Evolutionary conservation across 305 asterid species (phyloP), one percentile per base, ranked within the genome.

Genomic region (Plantago rigida): DNA sequence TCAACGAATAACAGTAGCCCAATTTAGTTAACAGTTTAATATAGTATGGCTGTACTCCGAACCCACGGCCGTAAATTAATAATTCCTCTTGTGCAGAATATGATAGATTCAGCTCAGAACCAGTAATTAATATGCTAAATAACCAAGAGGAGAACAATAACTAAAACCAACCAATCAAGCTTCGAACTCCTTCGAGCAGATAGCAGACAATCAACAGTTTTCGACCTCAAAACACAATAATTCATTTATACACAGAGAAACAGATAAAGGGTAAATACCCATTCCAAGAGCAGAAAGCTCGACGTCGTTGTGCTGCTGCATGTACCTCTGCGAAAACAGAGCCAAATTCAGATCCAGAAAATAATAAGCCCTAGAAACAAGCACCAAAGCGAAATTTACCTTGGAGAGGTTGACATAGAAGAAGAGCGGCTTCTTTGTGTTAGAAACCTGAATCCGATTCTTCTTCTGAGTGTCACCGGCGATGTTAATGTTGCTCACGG

Each of bases 211-310:
- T 22, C 26, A 22, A 22, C 7, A 31, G 39, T 31, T 31, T 31
- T 31, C 52, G 0, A 17, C 5, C 26, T 56, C n/a, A 36, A 13
- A 0, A 36, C 49, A 57, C 39, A 57, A 39, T 6, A 15, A 7
- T 6, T 13, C 1, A 3, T 26, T 3, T 0, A 4, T 13, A 56
- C 31, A 7, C 13, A 12, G 39, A 17, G 0, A 46, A 13, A 14
- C 5, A 9, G 56, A 60, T 1, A 9, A 29, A 31, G 41, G 19
- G 34, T 13, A 11, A 47, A 28, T 84, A 85, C 95, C 96, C 89
- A 86, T 82, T 13, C 95, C 93, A 36, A 84, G 84, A 48, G 93
- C 90, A 58, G 93, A 87, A 69, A 88, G 95, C 80, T 84, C 96
- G 51, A 86, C 95, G 65, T 88, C 91, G 31, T 77, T 77, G 61